Evolutionary conservation across 345 rosid genomes (phyloP), one percentile per base, ranked within the genome.

Genomic region (Eucalyptus melliodora): DNA sequence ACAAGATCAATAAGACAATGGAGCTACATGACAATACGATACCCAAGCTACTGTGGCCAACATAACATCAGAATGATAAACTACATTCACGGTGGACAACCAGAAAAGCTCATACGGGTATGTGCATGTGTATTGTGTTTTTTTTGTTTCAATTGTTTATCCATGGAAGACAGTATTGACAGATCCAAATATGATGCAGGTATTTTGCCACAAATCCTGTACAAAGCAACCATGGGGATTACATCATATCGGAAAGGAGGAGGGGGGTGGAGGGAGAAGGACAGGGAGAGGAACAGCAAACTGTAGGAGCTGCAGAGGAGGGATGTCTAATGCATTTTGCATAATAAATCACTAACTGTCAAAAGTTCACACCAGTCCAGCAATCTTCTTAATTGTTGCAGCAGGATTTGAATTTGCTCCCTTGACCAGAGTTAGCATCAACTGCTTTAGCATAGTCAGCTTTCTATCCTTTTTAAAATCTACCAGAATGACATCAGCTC

Each of bases 331-430:
- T 23, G 85, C 30, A 21, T 77, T 77, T 77, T 3, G 5, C 19
- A 50, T 56, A 37, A 45, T 40, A 40, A 24, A 51, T 77, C 24
- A 69, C 51, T 55, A 65, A 50, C 21, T 47, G 69, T 65, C 42
- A 87, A 88, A 67, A 86, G 87, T 47, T 91, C 96, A 94, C 90
- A 98, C 99, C 98, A 97, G 92, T 93, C 95, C 99, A 26, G 98
- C 98, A 88, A 97, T 96, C 95, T 97, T 98, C 93, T 97, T 98
- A 85, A 98, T 94, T 92, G 96, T 90, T 69, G 95, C 94, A 88
- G 99, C 96, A 69, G 99, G 98, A 91, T 97, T 96, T 89, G 99
- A 95, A 92, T 94, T 95, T 92, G 96, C 89, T 90, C 99, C 99
- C 92, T 94, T 97, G 87, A 96, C 97, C 88, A 97, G 93, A 88